phyloP scores from a whole-genome alignment of 2,329 filamentous ascomycete species.

The Aureobasidium mangrovei region DNA sequence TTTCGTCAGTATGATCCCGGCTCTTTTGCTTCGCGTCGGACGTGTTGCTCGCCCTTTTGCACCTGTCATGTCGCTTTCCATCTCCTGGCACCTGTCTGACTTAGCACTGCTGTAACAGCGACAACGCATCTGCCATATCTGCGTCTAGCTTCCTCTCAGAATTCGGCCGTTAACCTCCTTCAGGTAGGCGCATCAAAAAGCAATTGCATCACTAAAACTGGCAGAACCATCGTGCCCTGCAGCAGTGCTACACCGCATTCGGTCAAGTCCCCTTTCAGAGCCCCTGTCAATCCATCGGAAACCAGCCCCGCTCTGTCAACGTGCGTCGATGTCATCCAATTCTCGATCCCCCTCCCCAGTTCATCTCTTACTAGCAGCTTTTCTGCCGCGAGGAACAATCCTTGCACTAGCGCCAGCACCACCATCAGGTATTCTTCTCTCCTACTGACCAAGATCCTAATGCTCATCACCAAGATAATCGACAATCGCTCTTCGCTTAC shows the following conservation, averaged over 20 bases:
- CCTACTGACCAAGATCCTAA: neutral
- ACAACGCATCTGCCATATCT: neutral
- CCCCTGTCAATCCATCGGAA: conserved; percentile 1
- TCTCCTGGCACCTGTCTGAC: no score
- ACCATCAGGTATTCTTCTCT: conserved; percentile 1
- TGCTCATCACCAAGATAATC: neutral
- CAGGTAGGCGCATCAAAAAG: neutral
- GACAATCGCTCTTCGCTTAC: no score
- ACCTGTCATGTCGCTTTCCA: no score
- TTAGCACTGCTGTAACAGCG: no score
- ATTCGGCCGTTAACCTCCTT: neutral
- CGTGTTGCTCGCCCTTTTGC: no score
- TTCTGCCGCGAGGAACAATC: conserved; percentile 5
- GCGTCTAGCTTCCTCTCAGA: neutral
- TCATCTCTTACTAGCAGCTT: conserved; percentile 12
- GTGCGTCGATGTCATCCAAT: conserved; percentile 4
- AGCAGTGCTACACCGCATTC: neutral
- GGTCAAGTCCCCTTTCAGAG: neutral
- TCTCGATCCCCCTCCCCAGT: conserved; percentile 2
- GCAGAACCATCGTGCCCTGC: conserved; percentile 4
- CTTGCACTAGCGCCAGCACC: conserved; percentile 4
- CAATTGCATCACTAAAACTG: neutral
- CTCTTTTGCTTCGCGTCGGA: no score
- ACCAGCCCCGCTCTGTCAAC: conserved; percentile 4
- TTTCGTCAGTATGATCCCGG: no score